Conservation (phyloP, 179 eudicot genomes). For the Silene noctiflora region DNA sequence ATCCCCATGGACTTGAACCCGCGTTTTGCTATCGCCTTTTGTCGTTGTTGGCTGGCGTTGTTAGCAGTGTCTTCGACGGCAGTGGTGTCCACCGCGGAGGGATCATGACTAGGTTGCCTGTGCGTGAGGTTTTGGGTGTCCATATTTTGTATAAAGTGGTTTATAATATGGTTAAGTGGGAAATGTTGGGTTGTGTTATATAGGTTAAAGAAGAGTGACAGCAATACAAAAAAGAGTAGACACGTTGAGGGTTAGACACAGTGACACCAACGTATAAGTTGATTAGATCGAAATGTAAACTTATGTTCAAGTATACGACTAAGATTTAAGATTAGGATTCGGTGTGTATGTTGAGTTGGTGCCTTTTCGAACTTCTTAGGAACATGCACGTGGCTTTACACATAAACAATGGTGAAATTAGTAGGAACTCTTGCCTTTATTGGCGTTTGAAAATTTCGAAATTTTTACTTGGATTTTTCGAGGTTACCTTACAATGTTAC, state of each 20-base stretch:
- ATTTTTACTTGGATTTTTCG: no score
- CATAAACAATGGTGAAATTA: no score
- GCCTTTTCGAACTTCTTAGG: background rate
- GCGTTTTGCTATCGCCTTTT: slow-evolving; percentile 48
- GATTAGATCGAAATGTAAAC: background rate
- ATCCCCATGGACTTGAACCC: slow-evolving; percentile 59
- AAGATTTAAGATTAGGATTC: background rate
- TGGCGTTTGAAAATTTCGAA: no score
- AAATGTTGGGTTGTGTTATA: background rate
- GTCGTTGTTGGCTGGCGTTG: slow-evolving; percentile 18
- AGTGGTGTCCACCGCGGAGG: background rate
- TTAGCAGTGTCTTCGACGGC: background rate
- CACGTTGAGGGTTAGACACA: slow-evolving; percentile 23
- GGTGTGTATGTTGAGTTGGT: background rate
- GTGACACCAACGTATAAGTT: slow-evolving; percentile 17
- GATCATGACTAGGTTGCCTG: background rate
- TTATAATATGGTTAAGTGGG: no score
- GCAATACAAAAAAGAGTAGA: slow-evolving; percentile 14
- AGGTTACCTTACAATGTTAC: no score
- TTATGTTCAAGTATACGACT: background rate
- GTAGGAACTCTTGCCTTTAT: no score
- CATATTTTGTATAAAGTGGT: background rate
- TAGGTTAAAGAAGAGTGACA: slow-evolving; percentile 18
- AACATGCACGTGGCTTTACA: slow-evolving; percentile 22
- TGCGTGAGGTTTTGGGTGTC: slow-evolving; percentile 33